Conservation (phyloP, 2,329 filamentous ascomycete species). For the Penicillium occitanis region DNA sequence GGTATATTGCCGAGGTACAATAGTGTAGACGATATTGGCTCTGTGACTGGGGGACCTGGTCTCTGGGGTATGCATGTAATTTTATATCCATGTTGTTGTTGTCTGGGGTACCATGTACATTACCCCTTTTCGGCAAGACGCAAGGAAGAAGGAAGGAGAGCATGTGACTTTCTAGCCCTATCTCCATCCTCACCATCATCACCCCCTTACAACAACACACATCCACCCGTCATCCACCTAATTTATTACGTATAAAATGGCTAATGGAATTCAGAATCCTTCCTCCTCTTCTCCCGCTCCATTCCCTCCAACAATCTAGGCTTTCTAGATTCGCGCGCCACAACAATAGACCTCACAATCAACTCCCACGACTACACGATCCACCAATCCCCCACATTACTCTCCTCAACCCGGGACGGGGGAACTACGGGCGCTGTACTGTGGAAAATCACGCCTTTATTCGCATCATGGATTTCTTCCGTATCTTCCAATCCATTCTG, state of each 20-base stretch:
- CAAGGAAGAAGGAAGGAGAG: background rate
- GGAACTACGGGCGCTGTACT: slow-evolving; percentile 80
- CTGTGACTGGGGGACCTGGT: background rate
- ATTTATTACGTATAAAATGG: background rate
- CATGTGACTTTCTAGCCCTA: slow-evolving; percentile 19
- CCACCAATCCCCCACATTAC: slow-evolving; percentile 77
- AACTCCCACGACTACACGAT: slow-evolving; percentile 70
- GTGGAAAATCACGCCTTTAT: slow-evolving; percentile 84
- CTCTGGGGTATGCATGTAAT: background rate
- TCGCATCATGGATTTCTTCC: slow-evolving; percentile 76
- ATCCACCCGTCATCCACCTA: no score
- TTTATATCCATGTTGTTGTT: background rate
- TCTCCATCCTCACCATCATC: background rate
- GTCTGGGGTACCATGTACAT: background rate
- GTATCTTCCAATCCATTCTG: slow-evolving; percentile 56
- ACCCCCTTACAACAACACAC: background rate
- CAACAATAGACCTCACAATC: slow-evolving; percentile 66
- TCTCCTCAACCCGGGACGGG: slow-evolving; percentile 71
- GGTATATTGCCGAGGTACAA: slow-evolving; percentile 1
- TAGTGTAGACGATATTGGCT: background rate
- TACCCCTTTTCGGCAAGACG: slow-evolving; percentile 19
- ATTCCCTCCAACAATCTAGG: slow-evolving; percentile 77
- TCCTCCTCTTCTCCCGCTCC: slow-evolving; percentile 76
- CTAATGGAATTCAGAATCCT: slow-evolving; percentile 66
- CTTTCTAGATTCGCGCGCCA: slow-evolving; percentile 73